These are phyloP conservation scores for Sphaceloma murrayae DNA, from an alignment of 2,329 filamentous ascomycete species.

Conservation along the genomic window DNA sequence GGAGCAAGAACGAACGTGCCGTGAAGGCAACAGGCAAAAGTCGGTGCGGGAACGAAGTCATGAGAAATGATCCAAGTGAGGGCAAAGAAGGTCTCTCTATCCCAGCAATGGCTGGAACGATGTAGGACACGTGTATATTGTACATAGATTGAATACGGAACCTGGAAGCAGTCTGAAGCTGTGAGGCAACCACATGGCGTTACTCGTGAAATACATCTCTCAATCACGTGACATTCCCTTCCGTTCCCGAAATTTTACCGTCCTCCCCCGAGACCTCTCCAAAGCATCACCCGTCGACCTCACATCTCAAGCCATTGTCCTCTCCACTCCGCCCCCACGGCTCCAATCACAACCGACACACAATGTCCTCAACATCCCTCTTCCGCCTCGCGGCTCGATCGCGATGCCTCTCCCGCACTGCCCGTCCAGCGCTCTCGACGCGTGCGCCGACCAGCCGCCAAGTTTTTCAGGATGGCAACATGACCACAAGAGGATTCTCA, in stretches of 20 bases:
- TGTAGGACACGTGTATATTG: too few relatives aligned
- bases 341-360: not conserved
- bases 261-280: conserved; percentile 7
- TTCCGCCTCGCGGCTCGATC: conserved; percentile 14
- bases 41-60: too few relatives aligned
- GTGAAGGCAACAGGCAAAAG: too few relatives aligned
- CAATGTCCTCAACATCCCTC: conserved; percentile 14
- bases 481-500: conserved; percentile 36
- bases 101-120: too few relatives aligned
- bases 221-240: conserved; percentile 3
- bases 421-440: not conserved
- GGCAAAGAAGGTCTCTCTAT: too few relatives aligned
- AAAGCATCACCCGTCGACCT: not conserved
- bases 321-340: conserved; percentile 7
- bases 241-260: conserved; percentile 11
- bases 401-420: conserved; percentile 8
- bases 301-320: conserved; percentile 13
- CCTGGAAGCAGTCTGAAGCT: not conserved
- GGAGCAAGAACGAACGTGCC: too few relatives aligned
- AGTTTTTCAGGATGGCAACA: conserved; percentile 2
- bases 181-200: too few relatives aligned
- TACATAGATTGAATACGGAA: not conserved
- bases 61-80: too few relatives aligned
- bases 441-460: conserved; percentile 6
- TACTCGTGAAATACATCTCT: too few relatives aligned